Base-by-base conservation (phyloP, 1,139 yeast species). In the Schizosaccharomyces versatilis region DNA sequence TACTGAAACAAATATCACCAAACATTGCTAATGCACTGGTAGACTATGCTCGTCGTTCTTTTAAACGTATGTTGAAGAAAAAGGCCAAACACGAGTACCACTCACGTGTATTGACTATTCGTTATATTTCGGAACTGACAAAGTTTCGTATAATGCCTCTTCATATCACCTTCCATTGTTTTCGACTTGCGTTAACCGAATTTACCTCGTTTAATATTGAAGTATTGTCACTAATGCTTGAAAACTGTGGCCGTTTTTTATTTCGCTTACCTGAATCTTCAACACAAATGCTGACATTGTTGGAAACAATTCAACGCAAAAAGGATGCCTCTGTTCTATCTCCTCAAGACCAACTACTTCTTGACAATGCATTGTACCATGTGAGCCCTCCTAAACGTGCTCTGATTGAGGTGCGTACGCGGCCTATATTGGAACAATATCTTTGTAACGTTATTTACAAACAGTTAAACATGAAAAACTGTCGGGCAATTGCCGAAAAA, bases 71-170 rank as follows among this genome's bases (percentile, higher is more conserved):
- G 77, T 62, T 71, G 80, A 63, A 64, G 41, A 52, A 57, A 42
- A 60, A 61, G 57, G 57, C 61, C 8, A 59, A 58, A 52, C 56
- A 59, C 12, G 53, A 54, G 19, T 47, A 54, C 1, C 56, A 55
- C 53, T 72, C 73, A 59, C 72, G 78, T 38, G 73, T 73, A 55
- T 69, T 69, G 39, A 78, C 75, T 60, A 74, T 83, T 44, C 71
- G 74, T 41, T 81, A 81, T 59, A 80, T 84, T 60, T 71, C 79
- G 54, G 96, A 88, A 63, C 69, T 86, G 68, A 76, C 81, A 52
- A 84, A 84, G 64, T 88, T 86, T 65, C 78, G 76, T 60, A 66
- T 85, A 60, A 71, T 86, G n/a, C 93, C 94, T 0, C 70, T 72
- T 19, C 81, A 77, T 65, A 72, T 81, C 55, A 72, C 81, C 3